Percentiles rank a stretch among this genome's conserved stretches.
phyloP scores from a whole-genome alignment of 192 early-diverging fungal species.

The Piromyces finnis region DNA sequence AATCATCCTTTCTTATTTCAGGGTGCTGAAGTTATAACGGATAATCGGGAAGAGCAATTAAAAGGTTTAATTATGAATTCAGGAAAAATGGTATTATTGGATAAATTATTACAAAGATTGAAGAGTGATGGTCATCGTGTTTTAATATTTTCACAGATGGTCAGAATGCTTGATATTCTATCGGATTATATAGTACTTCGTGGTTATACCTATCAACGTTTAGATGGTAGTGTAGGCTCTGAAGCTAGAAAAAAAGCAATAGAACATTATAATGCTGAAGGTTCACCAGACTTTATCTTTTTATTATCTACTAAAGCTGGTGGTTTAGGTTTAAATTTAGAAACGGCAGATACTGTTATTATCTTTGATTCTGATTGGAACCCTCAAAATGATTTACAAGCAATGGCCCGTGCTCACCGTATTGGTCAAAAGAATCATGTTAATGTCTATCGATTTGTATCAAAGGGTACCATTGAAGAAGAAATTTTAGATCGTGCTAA shows the following conservation, averaged over 20 bases:
- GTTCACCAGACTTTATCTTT: conserved; percentile 86
- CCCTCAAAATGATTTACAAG: conserved; percentile 93
- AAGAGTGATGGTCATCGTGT: conserved; percentile 87
- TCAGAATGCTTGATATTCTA: conserved; percentile 89
- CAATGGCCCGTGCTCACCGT: conserved; percentile 94
- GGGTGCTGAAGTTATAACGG: conserved; percentile 32
- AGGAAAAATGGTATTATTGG: conserved; percentile 95
- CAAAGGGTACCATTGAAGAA: conserved; percentile 95
- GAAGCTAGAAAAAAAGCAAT: conserved; percentile 89
- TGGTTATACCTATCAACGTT: conserved; percentile 73
- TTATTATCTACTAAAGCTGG: conserved; percentile 93
- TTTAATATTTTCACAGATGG: conserved; percentile 96
- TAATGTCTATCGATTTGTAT: conserved; percentile 92
- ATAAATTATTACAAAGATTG: conserved; percentile 81
- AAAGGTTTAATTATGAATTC: conserved; percentile 72
- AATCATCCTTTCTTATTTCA: conserved; percentile 92
- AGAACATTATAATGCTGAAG: conserved; percentile 92
- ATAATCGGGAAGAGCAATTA: conserved; percentile 47
- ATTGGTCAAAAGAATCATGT: conserved; percentile 96
- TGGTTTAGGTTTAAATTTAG: conserved; percentile 90
- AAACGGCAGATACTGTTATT: conserved; percentile 92
- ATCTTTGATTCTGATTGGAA: conserved; percentile 91
- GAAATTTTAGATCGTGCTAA: conserved; percentile 97
- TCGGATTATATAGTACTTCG: conserved; percentile 80
- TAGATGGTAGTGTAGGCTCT: conserved; percentile 79